phyloP scores from a whole-genome alignment of 2,329 filamentous ascomycete species.

The Colletotrichum orchidophilum region DNA sequence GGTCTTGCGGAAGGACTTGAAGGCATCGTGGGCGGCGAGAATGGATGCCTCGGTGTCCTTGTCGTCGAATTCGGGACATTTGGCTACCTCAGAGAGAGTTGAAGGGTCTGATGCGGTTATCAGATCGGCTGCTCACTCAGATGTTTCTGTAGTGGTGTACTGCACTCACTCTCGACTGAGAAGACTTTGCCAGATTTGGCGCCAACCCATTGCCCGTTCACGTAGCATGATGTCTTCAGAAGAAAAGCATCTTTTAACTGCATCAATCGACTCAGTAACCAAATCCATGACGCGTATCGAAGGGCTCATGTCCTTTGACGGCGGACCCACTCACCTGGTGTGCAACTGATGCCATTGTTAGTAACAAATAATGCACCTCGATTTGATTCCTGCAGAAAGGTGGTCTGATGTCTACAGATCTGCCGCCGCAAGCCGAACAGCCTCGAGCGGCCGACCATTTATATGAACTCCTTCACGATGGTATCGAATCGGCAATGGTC shows the following conservation, averaged over 20 bases:
- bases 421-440: not conserved
- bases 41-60: constrained; percentile 77
- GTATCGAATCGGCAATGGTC: constrained; percentile 4
- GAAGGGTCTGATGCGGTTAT: constrained; percentile 69
- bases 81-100: constrained; percentile 73
- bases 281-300: not conserved
- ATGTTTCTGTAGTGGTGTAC: not conserved
- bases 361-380: constrained; percentile 1
- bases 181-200: constrained; percentile 79
- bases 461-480: constrained; percentile 21
- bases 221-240: constrained; percentile 75
- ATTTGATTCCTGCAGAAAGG: constrained; percentile 1
- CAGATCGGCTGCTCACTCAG: not conserved
- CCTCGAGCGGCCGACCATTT: constrained; percentile 6
- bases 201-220: constrained; percentile 81
- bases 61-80: constrained; percentile 76
- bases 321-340: constrained; percentile 1
- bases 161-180: constrained; percentile 68
- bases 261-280: not conserved
- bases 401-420: not conserved
- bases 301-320: not conserved
- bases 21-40: constrained; percentile 71
- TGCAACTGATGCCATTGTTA: constrained; percentile 20
- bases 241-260: constrained; percentile 71
- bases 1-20: constrained; percentile 68